A percentile compares a stretch with the other conserved stretches of the same genome.
Conservation (phyloP, 2,329 filamentous ascomycete species). For the Paradendryphiella salina region DNA sequence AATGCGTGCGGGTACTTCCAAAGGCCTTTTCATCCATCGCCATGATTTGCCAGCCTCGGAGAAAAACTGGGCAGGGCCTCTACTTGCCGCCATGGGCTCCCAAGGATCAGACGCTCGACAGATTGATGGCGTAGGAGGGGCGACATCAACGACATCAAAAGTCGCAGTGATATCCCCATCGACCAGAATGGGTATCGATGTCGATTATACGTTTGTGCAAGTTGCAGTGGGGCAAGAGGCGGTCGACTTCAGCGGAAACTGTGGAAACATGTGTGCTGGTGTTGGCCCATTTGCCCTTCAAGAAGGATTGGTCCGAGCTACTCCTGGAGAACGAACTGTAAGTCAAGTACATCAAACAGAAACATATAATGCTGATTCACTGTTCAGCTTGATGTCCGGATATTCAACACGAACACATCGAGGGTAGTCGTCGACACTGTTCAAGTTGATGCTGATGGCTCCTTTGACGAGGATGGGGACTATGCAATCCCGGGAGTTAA, state of each 20-base stretch:
- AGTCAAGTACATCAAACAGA: background rate
- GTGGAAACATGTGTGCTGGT: conserved; percentile 71
- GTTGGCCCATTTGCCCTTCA: conserved; percentile 68
- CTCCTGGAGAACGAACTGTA: conserved; percentile 28
- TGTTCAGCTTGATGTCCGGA: conserved; percentile 51
- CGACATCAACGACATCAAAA: conserved; percentile 69
- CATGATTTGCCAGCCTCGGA: conserved; percentile 56
- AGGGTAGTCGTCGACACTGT: conserved; percentile 60
- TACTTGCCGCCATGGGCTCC: conserved; percentile 64
- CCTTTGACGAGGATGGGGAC: conserved; percentile 51
- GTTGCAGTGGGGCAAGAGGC: conserved; percentile 64
- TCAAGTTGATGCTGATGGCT: conserved; percentile 56
- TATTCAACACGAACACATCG: conserved; percentile 70
- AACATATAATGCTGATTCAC: background rate
- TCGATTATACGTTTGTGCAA: conserved; percentile 73
- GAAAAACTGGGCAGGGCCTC: conserved; percentile 57
- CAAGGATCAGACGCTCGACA: conserved; percentile 69
- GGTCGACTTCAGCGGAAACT: conserved; percentile 72
- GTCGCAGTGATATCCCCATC: conserved; percentile 64
- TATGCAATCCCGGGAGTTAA: conserved; percentile 67
- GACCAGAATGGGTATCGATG: conserved; percentile 52
- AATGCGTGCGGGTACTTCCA: conserved; percentile 48
- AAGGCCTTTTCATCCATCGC: conserved; percentile 47
- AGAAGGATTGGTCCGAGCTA: conserved; percentile 51
- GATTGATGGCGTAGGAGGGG: conserved; percentile 71